These are phyloP conservation scores for Salix caprea DNA, from an alignment of 345 rosid species.

Conservation along the genomic window DNA sequence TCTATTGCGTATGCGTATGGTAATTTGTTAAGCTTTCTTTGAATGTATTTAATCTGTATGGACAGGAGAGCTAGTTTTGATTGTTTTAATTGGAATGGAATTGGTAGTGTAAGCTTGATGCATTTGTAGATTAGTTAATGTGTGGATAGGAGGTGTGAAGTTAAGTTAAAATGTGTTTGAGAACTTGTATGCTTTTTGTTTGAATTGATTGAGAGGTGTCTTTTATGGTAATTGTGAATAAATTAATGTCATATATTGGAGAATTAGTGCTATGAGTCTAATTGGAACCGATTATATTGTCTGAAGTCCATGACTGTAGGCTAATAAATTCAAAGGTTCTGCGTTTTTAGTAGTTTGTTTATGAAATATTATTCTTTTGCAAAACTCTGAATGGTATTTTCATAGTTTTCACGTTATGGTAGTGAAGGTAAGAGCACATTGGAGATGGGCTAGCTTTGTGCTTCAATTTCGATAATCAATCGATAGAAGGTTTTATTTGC, in stretches of 20 bases:
- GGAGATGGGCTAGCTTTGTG: not conserved
- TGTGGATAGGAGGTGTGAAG: not conserved
- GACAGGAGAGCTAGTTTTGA: not conserved
- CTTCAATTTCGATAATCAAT: not conserved
- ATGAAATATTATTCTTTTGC: not conserved
- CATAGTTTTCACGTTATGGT: not conserved
- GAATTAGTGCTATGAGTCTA: not conserved
- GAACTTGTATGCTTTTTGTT: not conserved
- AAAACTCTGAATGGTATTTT: not conserved
- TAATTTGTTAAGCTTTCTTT: slow-evolving; percentile 27
- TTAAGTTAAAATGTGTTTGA: not conserved
- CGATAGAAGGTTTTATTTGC: not conserved
- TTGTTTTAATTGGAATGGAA: not conserved
- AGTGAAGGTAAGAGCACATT: not conserved
- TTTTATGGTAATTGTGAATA: not conserved
- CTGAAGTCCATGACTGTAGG: not conserved
- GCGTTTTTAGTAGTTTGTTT: not conserved
- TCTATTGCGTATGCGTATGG: slow-evolving; percentile 94
- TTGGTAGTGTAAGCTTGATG: slow-evolving; percentile 2
- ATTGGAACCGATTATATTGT: not conserved
- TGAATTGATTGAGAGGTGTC: not conserved
- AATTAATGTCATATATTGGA: not conserved
- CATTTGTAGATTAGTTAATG: not conserved
- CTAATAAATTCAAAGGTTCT: not conserved
- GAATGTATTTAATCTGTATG: not conserved